These are phyloP conservation scores for Pichia paraexigua DNA, from an alignment of 805 yeast genomes.

Conservation along the genomic window DNA sequence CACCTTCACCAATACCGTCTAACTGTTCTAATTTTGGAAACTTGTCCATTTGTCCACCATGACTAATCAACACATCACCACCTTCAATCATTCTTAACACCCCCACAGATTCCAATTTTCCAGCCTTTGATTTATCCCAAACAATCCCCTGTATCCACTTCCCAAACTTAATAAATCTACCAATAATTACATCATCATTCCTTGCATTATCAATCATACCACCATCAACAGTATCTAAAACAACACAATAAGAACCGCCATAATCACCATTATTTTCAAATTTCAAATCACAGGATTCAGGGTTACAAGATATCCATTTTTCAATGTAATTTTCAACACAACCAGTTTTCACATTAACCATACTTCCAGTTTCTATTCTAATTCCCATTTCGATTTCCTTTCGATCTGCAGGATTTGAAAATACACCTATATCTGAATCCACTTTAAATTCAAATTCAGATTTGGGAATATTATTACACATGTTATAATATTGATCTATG, in stretches of 20 bases:
- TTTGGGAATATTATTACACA: not conserved
- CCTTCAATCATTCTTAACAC: constrained; percentile 9
- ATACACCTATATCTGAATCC: constrained; percentile 11
- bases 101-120: constrained; percentile 17
- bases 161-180: constrained; percentile 41
- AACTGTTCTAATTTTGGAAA: constrained; percentile 7
- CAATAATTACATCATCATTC: constrained; percentile 24
- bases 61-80: constrained; percentile 12
- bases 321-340: constrained; percentile 40
- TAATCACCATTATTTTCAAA: constrained; percentile 24
- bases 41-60: constrained; percentile 12
- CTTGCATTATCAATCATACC: constrained; percentile 10
- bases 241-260: constrained; percentile 14
- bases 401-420: not conserved
- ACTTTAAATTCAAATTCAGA: not conserved
- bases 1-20: not conserved
- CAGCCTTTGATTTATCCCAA: constrained; percentile 19
- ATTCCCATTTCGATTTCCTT: constrained; percentile 29
- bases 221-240: constrained; percentile 12
- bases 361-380: constrained; percentile 42
- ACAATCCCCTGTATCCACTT: constrained; percentile 46
- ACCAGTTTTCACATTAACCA: constrained; percentile 40
- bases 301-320: constrained; percentile 46
- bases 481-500: constrained; percentile 18
- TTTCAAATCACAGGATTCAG: constrained; percentile 10